Evolutionary conservation across 345 rosid genomes (phyloP).

Genomic region (Viola odorata): DNA sequence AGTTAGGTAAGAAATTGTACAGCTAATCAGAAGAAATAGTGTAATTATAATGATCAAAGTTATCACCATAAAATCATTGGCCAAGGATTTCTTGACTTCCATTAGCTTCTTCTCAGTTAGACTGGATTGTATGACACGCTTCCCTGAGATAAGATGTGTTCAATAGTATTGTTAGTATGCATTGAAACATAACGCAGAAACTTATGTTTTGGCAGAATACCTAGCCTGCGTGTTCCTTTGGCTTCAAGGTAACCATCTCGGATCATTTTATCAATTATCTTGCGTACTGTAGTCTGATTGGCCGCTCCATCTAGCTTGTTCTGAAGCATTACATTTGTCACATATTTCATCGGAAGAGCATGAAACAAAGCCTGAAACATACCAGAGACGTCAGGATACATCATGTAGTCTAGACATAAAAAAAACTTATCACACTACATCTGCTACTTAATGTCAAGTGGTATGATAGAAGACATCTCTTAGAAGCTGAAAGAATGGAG

Average conservation of each 20-base stretch:
- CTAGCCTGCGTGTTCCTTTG: conserved; percentile 73
- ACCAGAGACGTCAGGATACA: conserved; percentile 7
- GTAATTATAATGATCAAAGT: background rate
- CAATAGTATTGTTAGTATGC: background rate
- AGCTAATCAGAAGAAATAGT: background rate
- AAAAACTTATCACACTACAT: background rate
- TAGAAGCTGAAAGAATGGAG: background rate
- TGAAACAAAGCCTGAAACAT: conserved; percentile 66
- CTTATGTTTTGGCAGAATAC: conserved; percentile 31
- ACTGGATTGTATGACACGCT: conserved; percentile 71
- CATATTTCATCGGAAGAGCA: conserved; percentile 74
- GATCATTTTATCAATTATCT: conserved; percentile 65
- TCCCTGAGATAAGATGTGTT: conserved; percentile 43
- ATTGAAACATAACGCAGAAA: background rate
- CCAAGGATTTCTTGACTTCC: conserved; percentile 68
- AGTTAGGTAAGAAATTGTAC: background rate
- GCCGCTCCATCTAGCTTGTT: conserved; percentile 70
- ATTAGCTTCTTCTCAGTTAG: conserved; percentile 59
- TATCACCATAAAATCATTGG: conserved; percentile 50
- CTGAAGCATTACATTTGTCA: conserved; percentile 67
- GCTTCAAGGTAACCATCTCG: conserved; percentile 75
- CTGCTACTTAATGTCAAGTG: background rate
- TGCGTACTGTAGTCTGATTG: conserved; percentile 55
- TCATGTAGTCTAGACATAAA: background rate
- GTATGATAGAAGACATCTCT: background rate